A percentile compares a stretch with the other conserved stretches of the same genome.
Evolutionary conservation across 1,284 basidiomycete genomes (phyloP).

Genomic region (Schizopora paradoxa): DNA sequence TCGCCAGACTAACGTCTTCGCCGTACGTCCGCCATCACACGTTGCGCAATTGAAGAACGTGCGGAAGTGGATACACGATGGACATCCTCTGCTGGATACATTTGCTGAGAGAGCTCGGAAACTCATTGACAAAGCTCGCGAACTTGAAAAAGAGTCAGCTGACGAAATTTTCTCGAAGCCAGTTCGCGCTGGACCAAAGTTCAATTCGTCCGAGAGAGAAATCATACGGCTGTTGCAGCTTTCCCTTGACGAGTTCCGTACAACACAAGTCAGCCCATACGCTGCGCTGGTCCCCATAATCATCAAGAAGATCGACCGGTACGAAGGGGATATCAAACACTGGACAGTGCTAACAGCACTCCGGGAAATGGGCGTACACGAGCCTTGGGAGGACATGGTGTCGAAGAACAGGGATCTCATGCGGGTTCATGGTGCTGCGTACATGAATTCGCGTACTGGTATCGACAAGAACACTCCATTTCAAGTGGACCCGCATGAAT

Average conservation of each 20-base stretch:
- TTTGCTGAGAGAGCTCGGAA: constrained; percentile 57
- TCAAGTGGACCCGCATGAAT: constrained; percentile 52
- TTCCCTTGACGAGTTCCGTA: constrained; percentile 54
- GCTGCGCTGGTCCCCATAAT: constrained; percentile 49
- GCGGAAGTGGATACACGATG: constrained; percentile 42
- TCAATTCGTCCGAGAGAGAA: constrained; percentile 52
- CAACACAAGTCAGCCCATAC: constrained; percentile 64
- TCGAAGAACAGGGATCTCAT: constrained; percentile 25
- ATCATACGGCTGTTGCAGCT: constrained; percentile 66
- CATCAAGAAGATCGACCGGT: constrained; percentile 51
- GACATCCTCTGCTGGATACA: constrained; percentile 38
- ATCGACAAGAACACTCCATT: constrained; percentile 18
- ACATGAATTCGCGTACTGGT: background rate
- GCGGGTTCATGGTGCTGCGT: constrained; percentile 21
- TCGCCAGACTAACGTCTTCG: constrained; percentile 53
- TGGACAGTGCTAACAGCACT: constrained; percentile 43
- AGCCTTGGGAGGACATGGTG: constrained; percentile 68
- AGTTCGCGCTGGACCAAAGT: constrained; percentile 33
- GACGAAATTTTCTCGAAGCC: constrained; percentile 21
- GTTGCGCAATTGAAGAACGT: constrained; percentile 54
- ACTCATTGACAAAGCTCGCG: constrained; percentile 36
- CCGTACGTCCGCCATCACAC: constrained; percentile 63
- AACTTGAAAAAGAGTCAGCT: constrained; percentile 28
- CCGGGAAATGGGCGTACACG: constrained; percentile 61
- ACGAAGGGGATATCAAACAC: constrained; percentile 32